Evolutionary conservation across 257 asterid species (phyloP), one percentile per base, ranked within the genome.

Genomic region (Solanum pennellii): DNA sequence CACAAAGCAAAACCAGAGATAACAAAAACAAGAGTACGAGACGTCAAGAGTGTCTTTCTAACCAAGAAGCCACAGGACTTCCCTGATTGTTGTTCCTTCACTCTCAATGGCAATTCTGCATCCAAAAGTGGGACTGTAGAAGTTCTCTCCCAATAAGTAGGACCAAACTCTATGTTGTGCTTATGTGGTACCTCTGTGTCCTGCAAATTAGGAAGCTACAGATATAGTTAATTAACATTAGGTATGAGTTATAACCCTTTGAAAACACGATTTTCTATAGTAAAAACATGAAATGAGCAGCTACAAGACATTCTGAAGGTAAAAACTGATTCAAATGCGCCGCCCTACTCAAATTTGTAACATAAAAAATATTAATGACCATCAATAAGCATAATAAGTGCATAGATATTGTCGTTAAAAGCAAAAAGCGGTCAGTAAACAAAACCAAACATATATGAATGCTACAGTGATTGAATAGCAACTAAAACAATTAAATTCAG

Each of bases 1-100:
- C 99, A 97, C 52, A 95, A 89, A 29, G 96, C 90, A 25, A 92
- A 74, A 16, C 92, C 96, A 31, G 93, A 66, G 9, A 92, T 86
- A 0, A 88, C 89, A 82, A 89, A 85, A 59, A 94, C 45, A 44
- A 95, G 92, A 37, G 92, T 92, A 10, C 96, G 94, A 47, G 94
- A 91, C 25, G 91, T 89, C 68, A 89, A 69, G 29, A 88, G 45
- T 1, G 88, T 83, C 87, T 90, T 92, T 2, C 90, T 88, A 13
- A 89, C 82, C 37, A 83, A 79, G 15, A 49, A 93, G 47, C 90
- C 79, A 88, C 93, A 89, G 27, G 95, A 87, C 45, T 87, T 91
- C 79, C 84, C 66, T 1, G 89, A 92, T 86, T 89, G 90, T 62
- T 89, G 93, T 62, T 88, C 94, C 12, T 90, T 92, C 65, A 86